Evolutionary conservation across 805 yeast genomes (phyloP).

Genomic region (Kluyveromyces siamensis): DNA sequence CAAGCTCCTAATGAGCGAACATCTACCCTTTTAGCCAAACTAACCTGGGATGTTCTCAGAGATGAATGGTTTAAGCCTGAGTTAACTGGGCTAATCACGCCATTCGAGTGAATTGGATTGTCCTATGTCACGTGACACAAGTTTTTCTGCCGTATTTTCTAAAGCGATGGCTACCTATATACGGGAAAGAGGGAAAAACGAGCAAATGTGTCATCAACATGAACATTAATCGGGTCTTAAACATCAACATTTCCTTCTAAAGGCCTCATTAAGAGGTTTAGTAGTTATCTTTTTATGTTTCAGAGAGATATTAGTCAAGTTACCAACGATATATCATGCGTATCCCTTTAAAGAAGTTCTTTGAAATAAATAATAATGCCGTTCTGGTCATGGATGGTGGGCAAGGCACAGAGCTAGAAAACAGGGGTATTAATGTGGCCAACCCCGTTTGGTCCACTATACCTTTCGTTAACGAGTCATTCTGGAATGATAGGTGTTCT

Average conservation of each 20-base stretch:
- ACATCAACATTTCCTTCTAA: neutral
- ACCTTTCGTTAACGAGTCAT: slow-evolving; percentile 31
- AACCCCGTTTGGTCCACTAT: slow-evolving; percentile 55
- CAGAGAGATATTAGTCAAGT: neutral
- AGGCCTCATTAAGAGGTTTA: too few relatives aligned
- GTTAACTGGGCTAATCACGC: slow-evolving; percentile 30
- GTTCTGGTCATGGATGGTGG: slow-evolving; percentile 47
- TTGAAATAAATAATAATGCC: slow-evolving; percentile 9
- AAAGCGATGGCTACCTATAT: neutral
- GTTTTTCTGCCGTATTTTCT: neutral
- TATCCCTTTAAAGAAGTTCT: slow-evolving; percentile 6
- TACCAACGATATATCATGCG: slow-evolving; percentile 3
- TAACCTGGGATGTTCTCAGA: slow-evolving; percentile 57
- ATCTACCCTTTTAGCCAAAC: slow-evolving; percentile 45
- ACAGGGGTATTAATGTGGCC: slow-evolving; percentile 35
- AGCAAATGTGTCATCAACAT: neutral
- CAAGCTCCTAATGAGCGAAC: slow-evolving; percentile 35
- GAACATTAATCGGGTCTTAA: neutral
- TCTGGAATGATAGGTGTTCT: slow-evolving; percentile 15
- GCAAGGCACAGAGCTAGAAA: slow-evolving; percentile 54
- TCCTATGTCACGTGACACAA: neutral
- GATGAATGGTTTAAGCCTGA: slow-evolving; percentile 66
- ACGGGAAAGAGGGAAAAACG: too few relatives aligned
- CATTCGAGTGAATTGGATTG: neutral
- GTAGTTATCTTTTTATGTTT: too few relatives aligned